Conservation (phyloP, 495 filamentous ascomycete species). For the Astrothelium subdiscretum region DNA sequence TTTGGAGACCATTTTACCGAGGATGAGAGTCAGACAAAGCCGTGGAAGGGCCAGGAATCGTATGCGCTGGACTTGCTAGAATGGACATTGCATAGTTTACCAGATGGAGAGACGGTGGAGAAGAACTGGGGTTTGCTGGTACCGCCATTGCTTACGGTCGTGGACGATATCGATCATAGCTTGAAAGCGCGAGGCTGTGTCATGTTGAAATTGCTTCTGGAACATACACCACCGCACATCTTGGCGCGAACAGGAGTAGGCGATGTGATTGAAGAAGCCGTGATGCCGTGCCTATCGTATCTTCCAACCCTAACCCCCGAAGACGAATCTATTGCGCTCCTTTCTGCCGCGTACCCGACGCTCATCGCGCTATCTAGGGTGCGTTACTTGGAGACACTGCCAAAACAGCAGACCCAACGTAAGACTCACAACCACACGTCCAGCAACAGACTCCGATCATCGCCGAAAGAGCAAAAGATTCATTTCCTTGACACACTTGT, state of each 20-base stretch:
- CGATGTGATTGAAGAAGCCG: constrained; percentile 66
- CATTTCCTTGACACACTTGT: constrained; percentile 13
- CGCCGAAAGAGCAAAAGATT: constrained; percentile 1
- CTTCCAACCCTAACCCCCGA: constrained; percentile 73
- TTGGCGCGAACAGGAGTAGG: constrained; percentile 63
- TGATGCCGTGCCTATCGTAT: constrained; percentile 59
- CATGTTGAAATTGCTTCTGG: constrained; percentile 49
- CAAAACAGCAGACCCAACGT: constrained; percentile 13
- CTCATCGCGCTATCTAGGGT: constrained; percentile 48
- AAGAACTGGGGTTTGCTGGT: constrained; percentile 65
- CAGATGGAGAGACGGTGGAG: constrained; percentile 24
- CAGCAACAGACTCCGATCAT: not conserved
- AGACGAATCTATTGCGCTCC: constrained; percentile 51
- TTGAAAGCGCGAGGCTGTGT: constrained; percentile 50
- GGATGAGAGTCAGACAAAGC: constrained; percentile 42
- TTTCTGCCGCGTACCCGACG: constrained; percentile 54
- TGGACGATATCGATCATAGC: constrained; percentile 52
- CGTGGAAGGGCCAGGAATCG: constrained; percentile 56
- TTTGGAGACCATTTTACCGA: constrained; percentile 10
- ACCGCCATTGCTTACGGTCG: constrained; percentile 69
- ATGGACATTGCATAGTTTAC: constrained; percentile 48
- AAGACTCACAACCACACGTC: constrained; percentile 29
- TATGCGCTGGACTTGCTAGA: constrained; percentile 51
- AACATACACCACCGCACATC: constrained; percentile 35
- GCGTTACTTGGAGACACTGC: constrained; percentile 22